These are phyloP conservation scores for Neonectria faginata DNA, from an alignment of 2,329 filamentous ascomycete species.

Conservation along the genomic window DNA sequence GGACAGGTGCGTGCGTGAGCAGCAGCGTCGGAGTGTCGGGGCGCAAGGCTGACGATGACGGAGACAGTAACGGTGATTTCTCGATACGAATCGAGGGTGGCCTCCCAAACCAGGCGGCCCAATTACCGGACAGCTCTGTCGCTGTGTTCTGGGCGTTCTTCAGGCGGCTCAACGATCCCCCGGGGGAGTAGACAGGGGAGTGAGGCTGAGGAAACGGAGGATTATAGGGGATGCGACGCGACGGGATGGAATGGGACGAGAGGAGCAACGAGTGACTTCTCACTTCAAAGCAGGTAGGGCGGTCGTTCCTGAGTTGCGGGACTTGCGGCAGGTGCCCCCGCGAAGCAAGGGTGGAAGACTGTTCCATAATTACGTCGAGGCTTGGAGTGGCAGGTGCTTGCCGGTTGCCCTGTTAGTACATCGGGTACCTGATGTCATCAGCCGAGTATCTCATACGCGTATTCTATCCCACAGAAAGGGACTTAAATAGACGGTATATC, in stretches of 20 bases:
- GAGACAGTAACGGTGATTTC: conserved; percentile 33
- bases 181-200: neutral
- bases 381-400: conserved; percentile 3
- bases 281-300: neutral
- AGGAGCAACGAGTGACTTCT: conserved; percentile 16
- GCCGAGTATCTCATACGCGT: conserved; percentile 9
- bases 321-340: conserved; percentile 35
- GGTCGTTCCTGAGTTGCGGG: conserved; percentile 37
- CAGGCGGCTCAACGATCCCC: neutral
- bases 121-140: conserved; percentile 4
- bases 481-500: neutral
- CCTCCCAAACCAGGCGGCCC: conserved; percentile 19
- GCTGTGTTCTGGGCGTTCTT: conserved; percentile 1
- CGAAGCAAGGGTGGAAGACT: conserved; percentile 28
- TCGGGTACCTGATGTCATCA: conserved; percentile 34
- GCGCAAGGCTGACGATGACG: conserved; percentile 34
- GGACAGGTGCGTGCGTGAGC: conserved; percentile 34
- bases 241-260: conserved; percentile 29
- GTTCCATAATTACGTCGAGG: conserved; percentile 7
- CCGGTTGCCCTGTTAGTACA: conserved; percentile 34
- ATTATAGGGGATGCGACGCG: conserved; percentile 23
- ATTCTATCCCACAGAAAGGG: neutral
- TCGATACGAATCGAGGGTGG: conserved; percentile 31
- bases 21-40: conserved; percentile 29
- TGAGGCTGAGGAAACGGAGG: conserved; percentile 1